Conservation (phyloP, 768 basidiomycete genomes). For the Solioccasus polychromus region DNA sequence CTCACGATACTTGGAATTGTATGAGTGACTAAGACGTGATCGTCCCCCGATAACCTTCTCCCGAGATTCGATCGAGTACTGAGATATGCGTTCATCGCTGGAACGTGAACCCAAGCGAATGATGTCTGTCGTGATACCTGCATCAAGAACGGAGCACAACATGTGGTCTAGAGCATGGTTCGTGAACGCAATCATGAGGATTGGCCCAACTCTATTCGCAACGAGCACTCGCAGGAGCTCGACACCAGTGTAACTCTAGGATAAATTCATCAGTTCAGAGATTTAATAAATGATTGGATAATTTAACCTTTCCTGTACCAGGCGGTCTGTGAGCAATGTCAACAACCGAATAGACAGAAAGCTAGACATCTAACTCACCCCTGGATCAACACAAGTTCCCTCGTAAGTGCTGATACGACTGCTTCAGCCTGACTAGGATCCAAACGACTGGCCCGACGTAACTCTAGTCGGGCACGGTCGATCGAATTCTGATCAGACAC, state of each 20-base stretch:
- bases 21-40: constrained; percentile 39
- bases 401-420: constrained; percentile 54
- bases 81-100: constrained; percentile 53
- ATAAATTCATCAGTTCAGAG: neutral
- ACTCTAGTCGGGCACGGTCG: constrained; percentile 41
- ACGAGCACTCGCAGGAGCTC: constrained; percentile 69
- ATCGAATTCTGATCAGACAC: constrained; percentile 43
- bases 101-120: constrained; percentile 70
- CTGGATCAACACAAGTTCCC: constrained; percentile 68
- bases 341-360: neutral
- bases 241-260: constrained; percentile 62
- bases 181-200: constrained; percentile 63
- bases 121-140: constrained; percentile 56
- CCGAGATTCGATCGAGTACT: constrained; percentile 59
- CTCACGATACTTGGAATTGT: constrained; percentile 31
- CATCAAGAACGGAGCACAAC: constrained; percentile 61
- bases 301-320: constrained; percentile 68
- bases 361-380: constrained; percentile 43
- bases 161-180: constrained; percentile 81
- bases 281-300: neutral
- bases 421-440: constrained; percentile 74
- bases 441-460: constrained; percentile 50
- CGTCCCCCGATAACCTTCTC: constrained; percentile 44
- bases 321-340: constrained; percentile 50
- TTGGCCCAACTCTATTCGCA: constrained; percentile 47